Percentiles rank a stretch among this genome's conserved stretches.
Conservation (phyloP, 1,139 yeast genomes). For the Lodderomyces margitis region DNA sequence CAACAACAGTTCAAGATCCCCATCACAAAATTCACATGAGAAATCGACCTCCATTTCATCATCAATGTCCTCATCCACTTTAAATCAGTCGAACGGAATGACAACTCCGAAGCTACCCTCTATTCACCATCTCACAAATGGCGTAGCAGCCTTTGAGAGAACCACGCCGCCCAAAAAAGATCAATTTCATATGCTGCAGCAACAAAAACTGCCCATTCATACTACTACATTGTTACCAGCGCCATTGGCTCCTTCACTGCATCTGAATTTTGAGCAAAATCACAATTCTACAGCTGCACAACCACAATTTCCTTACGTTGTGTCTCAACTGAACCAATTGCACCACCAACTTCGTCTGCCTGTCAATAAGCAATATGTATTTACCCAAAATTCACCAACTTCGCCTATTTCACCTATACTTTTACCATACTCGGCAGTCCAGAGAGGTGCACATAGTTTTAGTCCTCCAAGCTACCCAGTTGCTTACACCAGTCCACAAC, state of each 20-base stretch:
- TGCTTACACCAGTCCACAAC: background rate
- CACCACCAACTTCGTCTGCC: background rate
- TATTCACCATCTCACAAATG: background rate
- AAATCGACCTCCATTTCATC: background rate
- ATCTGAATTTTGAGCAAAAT: background rate
- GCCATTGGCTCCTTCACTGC: background rate
- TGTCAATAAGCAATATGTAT: background rate
- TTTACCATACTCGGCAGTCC: background rate
- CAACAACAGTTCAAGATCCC: no score
- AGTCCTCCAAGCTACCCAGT: background rate
- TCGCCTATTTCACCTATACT: slow-evolving; percentile 3
- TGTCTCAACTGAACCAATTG: background rate
- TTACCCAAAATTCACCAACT: slow-evolving; percentile 2
- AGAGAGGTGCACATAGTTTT: background rate
- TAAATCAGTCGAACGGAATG: background rate
- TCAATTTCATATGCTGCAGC: background rate
- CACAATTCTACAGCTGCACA: background rate
- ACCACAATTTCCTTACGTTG: background rate
- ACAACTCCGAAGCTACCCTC: background rate
- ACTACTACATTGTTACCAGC: background rate
- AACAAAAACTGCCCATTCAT: background rate
- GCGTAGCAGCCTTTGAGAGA: no score
- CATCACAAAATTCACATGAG: background rate
- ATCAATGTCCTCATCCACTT: background rate
- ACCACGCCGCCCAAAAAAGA: background rate